phyloP scores from a whole-genome alignment of 1,284 basidiomycete genomes.

The Phlebopus sp. region DNA sequence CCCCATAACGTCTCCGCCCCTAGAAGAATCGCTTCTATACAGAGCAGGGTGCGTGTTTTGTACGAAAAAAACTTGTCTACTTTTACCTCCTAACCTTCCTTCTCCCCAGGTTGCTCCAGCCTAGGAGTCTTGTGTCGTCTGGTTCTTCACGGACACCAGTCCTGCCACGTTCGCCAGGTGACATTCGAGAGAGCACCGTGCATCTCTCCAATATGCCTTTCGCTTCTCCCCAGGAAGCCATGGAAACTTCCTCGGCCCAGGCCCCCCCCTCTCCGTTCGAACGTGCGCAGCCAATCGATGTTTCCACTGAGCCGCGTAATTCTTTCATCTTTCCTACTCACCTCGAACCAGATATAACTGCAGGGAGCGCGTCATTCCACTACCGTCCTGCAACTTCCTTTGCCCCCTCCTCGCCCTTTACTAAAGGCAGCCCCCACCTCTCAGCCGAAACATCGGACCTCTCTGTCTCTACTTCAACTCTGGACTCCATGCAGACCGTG shows the following conservation, averaged over 20 bases:
- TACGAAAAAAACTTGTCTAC: too few species aligned
- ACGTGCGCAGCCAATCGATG: constrained; percentile 22
- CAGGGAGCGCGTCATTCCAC: constrained; percentile 8
- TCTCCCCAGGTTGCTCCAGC: constrained; percentile 27
- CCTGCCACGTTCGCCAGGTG: constrained; percentile 50
- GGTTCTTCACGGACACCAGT: constrained; percentile 27
- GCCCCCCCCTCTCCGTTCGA: constrained; percentile 18
- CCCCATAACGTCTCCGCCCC: constrained; percentile 20
- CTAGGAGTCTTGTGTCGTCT: constrained; percentile 36
- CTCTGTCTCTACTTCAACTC: constrained; percentile 34
- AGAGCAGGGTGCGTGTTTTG: constrained; percentile 46
- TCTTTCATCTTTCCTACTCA: constrained; percentile 40
- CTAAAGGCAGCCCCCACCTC: constrained; percentile 23
- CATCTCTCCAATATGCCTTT: constrained; percentile 57
- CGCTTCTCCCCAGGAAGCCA: constrained; percentile 12
- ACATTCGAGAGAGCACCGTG: constrained; percentile 65
- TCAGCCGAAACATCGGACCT: constrained; percentile 24
- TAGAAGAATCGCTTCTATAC: constrained; percentile 43
- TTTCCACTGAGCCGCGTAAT: constrained; percentile 28
- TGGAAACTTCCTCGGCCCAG: constrained; percentile 1
- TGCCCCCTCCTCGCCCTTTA: constrained; percentile 27
- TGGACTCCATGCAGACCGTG: constrained; percentile 22
- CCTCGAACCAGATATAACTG: constrained; percentile 10
- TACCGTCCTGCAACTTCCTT: constrained; percentile 21
- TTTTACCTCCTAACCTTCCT: constrained; percentile 4